Evolutionary conservation across 805 yeast species (phyloP).

Genomic region (Kuraishia molischiana): DNA sequence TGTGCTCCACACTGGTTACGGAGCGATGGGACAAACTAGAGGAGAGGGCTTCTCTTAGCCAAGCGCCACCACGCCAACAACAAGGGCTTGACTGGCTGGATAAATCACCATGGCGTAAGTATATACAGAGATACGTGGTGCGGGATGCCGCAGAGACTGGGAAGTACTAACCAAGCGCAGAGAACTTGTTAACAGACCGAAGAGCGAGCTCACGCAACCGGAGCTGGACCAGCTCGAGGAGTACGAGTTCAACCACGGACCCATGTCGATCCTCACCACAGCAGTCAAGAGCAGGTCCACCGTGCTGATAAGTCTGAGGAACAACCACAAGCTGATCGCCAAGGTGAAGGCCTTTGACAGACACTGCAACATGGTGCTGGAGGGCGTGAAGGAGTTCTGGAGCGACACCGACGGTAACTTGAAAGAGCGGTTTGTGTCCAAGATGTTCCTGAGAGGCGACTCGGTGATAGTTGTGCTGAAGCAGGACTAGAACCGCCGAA

Average conservation of each 20-base stretch:
- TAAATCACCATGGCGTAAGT: constrained; percentile 10
- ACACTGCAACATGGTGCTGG: constrained; percentile 89
- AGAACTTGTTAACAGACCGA: constrained; percentile 63
- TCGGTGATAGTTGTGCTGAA: constrained; percentile 74
- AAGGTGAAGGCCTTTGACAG: constrained; percentile 92
- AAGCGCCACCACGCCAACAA: not conserved
- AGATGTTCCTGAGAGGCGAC: constrained; percentile 91
- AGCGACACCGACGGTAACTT: constrained; percentile 47
- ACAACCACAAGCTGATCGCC: constrained; percentile 86
- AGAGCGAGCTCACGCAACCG: constrained; percentile 67
- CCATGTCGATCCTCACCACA: constrained; percentile 77
- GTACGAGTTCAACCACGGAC: constrained; percentile 84
- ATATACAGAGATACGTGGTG: too few species aligned
- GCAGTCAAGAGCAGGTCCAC: constrained; percentile 70
- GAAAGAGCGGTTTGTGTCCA: constrained; percentile 74
- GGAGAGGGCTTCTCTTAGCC: too few species aligned
- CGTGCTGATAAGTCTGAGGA: constrained; percentile 81
- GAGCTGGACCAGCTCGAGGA: constrained; percentile 82
- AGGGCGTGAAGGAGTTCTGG: constrained; percentile 79
- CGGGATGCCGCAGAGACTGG: too few species aligned
- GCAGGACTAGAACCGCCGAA: not conserved
- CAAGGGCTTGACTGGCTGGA: too few species aligned
- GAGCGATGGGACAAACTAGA: too few species aligned
- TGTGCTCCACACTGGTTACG: too few species aligned
- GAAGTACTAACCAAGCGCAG: constrained; percentile 18